Evolutionary conservation across 164 flowering plant species (phyloP), one percentile per base, ranked within the genome.

Genomic region (Dillenia suffruticosa): DNA sequence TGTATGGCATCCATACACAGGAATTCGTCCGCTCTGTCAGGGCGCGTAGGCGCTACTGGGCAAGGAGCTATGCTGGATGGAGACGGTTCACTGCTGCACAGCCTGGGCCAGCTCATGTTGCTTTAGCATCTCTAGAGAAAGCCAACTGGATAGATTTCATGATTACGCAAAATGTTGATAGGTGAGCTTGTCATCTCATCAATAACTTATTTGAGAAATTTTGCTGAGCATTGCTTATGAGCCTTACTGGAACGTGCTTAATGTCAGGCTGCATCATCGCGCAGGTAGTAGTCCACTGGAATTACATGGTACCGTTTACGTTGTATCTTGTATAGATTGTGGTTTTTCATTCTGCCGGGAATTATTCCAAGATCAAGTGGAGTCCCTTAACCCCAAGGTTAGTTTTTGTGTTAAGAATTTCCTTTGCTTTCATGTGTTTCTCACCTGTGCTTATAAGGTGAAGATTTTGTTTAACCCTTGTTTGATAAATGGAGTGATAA

Each of bases 31-130:
- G 93, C n/a, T 90, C 95, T 51, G 74, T 56, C 56, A 79, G 83
- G 45, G 85, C 96, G 14, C 91, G 97, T n/a, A 84, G 90, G 75
- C 83, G 97, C 26, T 94, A 94, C 61, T 94, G 98, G 97, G 95
- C 98, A 19, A 83, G 98, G 79, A 94, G 98, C 77, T 94, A 74
- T 84, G 98, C 97, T 79, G 98, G 98, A 66, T 94, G 98, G 96
- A 84, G 90, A 69, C 73, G 78, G 46, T 94, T 91, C 63, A 82
- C 71, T 50, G 84, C 82, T 44, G 85, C 93, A 65, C 82, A 88
- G 68, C 99, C 97, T 46, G 72, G 93, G 70, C 53, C 97, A 17
- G 86, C 89, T 57, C 93, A 94, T 79, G 46, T 63, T 55, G 86
- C 99, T 65, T 77, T 94, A 60, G 87, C 99, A 64, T 79, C 96